Evolutionary conservation across 805 yeast species (phyloP).

Genomic region (Debaryomyces hansenii): DNA sequence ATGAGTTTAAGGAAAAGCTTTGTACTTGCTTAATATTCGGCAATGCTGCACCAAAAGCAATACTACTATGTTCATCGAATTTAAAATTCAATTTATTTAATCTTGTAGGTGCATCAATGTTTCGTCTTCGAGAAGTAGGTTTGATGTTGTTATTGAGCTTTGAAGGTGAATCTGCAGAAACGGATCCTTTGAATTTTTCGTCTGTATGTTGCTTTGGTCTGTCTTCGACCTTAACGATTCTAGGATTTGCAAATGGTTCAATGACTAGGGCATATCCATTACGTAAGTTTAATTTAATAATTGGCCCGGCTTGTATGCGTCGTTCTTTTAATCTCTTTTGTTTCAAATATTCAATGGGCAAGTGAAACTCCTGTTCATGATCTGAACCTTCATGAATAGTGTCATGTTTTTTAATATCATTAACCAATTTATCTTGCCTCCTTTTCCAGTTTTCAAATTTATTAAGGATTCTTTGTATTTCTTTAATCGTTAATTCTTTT

Average conservation of each 20-base stretch:
- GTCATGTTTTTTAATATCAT: conserved; percentile 20
- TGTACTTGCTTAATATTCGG: background rate
- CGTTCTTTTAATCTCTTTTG: conserved; percentile 23
- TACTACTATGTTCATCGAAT: conserved; percentile 1
- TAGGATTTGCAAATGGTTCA: conserved; percentile 38
- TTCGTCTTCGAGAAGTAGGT: background rate
- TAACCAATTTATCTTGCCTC: conserved; percentile 26
- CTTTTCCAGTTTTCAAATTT: conserved; percentile 41
- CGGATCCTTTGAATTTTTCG: background rate
- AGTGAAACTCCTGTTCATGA: conserved; percentile 25
- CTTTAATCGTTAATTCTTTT: conserved; percentile 50
- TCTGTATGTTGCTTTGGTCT: background rate
- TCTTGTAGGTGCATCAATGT: background rate
- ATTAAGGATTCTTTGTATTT: conserved; percentile 36
- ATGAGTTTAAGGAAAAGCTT: background rate
- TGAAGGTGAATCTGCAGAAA: background rate
- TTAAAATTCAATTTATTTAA: background rate
- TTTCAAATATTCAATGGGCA: conserved; percentile 23
- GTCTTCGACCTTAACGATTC: conserved; percentile 8
- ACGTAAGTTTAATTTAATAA: conserved; percentile 33
- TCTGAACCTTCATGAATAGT: conserved; percentile 10
- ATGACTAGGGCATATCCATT: conserved; percentile 39
- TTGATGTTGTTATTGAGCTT: background rate
- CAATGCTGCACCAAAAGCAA: conserved; percentile 7
- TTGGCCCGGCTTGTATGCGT: conserved; percentile 31